Evolutionary conservation across 148 eudicot species (phyloP).

Genomic region (Mesembryanthemum crystallinum): DNA sequence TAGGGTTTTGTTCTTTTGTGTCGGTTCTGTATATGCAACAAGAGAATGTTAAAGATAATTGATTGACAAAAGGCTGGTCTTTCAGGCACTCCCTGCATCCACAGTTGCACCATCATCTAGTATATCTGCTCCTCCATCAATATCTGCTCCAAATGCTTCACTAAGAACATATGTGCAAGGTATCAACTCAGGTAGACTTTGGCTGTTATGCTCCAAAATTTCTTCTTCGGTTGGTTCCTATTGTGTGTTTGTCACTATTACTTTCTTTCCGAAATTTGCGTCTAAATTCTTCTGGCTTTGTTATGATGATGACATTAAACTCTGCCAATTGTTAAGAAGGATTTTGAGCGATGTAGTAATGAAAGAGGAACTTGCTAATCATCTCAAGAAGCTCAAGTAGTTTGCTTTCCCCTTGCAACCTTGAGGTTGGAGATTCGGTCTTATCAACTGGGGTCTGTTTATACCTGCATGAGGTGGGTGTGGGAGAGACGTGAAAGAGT

Average conservation of each 20-base stretch:
- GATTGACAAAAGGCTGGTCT: background rate
- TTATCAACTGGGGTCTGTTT: background rate
- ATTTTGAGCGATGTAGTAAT: too few species aligned
- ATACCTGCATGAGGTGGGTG: background rate
- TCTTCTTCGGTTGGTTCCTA: background rate
- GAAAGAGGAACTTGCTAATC: background rate
- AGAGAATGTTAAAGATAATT: background rate
- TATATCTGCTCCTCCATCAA: slow-evolving; percentile 18
- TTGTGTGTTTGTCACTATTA: background rate
- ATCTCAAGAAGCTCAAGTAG: background rate
- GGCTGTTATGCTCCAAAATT: background rate
- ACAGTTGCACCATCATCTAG: slow-evolving; percentile 20
- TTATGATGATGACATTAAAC: background rate
- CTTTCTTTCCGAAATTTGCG: background rate
- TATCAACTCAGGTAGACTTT: slow-evolving; percentile 22
- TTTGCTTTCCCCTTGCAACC: background rate
- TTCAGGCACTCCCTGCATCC: slow-evolving; percentile 26
- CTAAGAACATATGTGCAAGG: slow-evolving; percentile 11
- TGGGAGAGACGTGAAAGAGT: too few species aligned
- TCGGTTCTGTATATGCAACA: background rate
- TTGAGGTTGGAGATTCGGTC: background rate
- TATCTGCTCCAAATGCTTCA: slow-evolving; percentile 14
- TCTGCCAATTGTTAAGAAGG: background rate
- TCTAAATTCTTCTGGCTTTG: background rate
- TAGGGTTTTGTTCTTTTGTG: background rate